Base-by-base conservation (phyloP, 202 grass and related monocot species). In the Zizania palustris region DNA sequence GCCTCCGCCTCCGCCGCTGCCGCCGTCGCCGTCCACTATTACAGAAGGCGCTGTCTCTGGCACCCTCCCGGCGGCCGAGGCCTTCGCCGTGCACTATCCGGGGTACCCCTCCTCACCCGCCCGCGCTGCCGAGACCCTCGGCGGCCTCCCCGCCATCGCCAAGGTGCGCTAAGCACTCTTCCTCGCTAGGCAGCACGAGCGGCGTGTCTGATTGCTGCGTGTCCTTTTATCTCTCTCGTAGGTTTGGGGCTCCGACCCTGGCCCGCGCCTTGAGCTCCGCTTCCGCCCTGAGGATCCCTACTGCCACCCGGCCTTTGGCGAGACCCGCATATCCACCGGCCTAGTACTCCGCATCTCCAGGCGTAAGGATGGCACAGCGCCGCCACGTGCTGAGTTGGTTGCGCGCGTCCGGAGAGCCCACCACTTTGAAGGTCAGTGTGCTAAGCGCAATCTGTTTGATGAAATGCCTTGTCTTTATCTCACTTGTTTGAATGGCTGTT, bases 1-100 rank as follows among this genome's bases (percentile, higher is more conserved):
- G 12, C 5, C 13, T 16, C 13, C 60, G 11, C 14, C 79, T n/a
- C n/a, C 64, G 62, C n/a, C n/a, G 12, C 5, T 9, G 21, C 13
- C 60, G 11, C 14, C 79, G 7, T 61, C 77, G 0, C 64, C 83
- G 15, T 75, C 79, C 34, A 80, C 59, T 20, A 81, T 98, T 67
- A 90, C 40, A 9, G 83, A 90, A n/a, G 91, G 89, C 14, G 59
- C 76, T 33, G 50, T 94, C 62, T 90, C 63, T 5, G 95, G 89
- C 60, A 9, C 64, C 51, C 56, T 98, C 13, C 89, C 95, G 18
- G 67, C 13, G 12, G 38, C 85, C 6, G 81, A 86, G 58, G 83
- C 80, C 76, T 98, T 98, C 45, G 85, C 87, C 43, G 66, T 98
- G 36, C 87, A 94, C 71, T 98, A 92, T 57, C 95, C 91, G 3